These are phyloP conservation scores for Dipteronia dyeriana DNA, from an alignment of 345 rosid genomes.

Conservation along the genomic window DNA sequence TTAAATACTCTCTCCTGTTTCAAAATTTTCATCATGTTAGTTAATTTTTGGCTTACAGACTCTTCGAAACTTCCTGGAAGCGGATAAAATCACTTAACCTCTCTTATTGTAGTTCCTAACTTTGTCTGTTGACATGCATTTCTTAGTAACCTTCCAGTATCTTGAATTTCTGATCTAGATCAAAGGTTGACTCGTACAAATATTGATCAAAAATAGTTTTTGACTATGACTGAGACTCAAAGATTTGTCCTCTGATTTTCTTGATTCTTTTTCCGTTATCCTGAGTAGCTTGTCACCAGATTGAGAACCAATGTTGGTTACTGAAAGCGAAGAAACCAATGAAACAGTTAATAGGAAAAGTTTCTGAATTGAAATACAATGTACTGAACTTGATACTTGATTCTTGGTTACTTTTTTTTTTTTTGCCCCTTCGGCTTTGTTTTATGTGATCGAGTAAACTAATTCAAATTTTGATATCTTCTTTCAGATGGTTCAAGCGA, in stretches of 20 bases:
- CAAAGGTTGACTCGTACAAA: too few species aligned
- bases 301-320: too few species aligned
- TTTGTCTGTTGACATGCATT: too few species aligned
- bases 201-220: too few species aligned
- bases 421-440: too few species aligned
- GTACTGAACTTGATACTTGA: conserved; percentile 1
- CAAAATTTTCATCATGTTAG: not conserved
- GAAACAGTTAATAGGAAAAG: not conserved
- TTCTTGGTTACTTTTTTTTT: not conserved
- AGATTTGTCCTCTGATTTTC: not conserved
- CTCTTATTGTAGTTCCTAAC: not conserved
- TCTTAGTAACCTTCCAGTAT: too few species aligned
- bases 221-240: too few species aligned
- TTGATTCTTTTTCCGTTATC: not conserved
- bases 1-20: not conserved
- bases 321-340: not conserved
- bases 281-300: not conserved
- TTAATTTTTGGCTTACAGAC: not conserved
- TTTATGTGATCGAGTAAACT: not conserved
- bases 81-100: not conserved
- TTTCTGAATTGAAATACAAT: not conserved
- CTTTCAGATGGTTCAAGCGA: conserved; percentile 44
- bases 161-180: too few species aligned
- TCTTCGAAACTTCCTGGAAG: not conserved
- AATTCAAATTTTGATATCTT: not conserved